These are phyloP conservation scores for Fusarium siculi DNA, from an alignment of 2,329 filamentous ascomycete species.

Conservation along the genomic window DNA sequence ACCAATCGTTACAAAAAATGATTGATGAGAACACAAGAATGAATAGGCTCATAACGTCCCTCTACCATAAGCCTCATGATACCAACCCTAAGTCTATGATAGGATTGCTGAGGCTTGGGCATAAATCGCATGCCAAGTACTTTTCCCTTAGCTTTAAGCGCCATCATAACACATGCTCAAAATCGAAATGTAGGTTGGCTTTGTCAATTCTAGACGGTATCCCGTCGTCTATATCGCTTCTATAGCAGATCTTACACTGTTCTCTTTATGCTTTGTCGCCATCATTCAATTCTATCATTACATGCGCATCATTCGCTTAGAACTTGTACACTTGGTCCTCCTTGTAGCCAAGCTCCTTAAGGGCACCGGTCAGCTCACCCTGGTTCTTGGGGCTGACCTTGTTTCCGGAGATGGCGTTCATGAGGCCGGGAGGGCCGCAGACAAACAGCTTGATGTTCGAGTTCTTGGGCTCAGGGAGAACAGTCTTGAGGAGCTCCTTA, in stretches of 20 bases:
- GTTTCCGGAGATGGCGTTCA: slow-evolving; percentile 88
- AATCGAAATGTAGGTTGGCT: slow-evolving; percentile 1
- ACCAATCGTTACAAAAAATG: too few species aligned
- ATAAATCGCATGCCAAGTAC: neutral
- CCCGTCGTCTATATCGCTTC: slow-evolving; percentile 38
- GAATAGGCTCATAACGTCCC: too few species aligned
- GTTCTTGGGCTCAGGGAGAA: slow-evolving; percentile 90
- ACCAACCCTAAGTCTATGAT: too few species aligned
- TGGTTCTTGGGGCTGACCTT: slow-evolving; percentile 96
- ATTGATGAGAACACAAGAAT: too few species aligned
- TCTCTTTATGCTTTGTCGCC: slow-evolving; percentile 18
- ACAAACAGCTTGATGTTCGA: slow-evolving; percentile 97
- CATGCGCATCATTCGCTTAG: slow-evolving; percentile 53
- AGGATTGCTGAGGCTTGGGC: neutral
- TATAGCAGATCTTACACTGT: slow-evolving; percentile 42
- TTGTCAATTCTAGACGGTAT: slow-evolving; percentile 39
- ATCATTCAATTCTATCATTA: slow-evolving; percentile 19
- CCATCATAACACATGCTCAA: neutral
- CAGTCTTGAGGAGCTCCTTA: slow-evolving; percentile 94
- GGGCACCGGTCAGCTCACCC: slow-evolving; percentile 83
- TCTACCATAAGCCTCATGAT: neutral
- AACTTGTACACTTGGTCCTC: slow-evolving; percentile 95
- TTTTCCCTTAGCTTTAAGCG: neutral
- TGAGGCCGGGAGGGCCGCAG: slow-evolving; percentile 90
- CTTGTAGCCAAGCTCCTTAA: slow-evolving; percentile 81